Conservation (phyloP, 176 grass and related monocot species). For the Thalia dealbata region DNA sequence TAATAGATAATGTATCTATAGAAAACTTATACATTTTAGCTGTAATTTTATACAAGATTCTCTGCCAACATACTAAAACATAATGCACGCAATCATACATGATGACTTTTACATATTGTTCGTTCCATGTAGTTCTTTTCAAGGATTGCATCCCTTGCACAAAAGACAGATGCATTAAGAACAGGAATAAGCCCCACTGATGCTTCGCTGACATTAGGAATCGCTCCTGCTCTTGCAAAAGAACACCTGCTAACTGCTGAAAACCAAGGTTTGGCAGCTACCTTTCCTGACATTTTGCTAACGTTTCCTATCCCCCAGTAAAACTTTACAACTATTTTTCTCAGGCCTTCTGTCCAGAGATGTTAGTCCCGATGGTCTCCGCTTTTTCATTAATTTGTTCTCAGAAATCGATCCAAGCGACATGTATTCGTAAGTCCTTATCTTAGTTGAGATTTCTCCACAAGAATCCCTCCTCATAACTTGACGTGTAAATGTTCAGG, state of each 20-base stretch:
- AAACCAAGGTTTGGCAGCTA: slow-evolving; percentile 51
- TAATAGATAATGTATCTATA: too few relatives aligned
- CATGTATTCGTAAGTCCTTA: slow-evolving; percentile 63
- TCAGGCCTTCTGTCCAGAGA: slow-evolving; percentile 86
- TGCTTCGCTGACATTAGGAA: slow-evolving; percentile 88
- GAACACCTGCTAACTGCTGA: slow-evolving; percentile 96
- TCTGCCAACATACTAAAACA: too few relatives aligned
- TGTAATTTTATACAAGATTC: too few relatives aligned
- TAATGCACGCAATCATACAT: not conserved
- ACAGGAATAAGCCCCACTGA: slow-evolving; percentile 90
- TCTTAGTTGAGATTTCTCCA: too few relatives aligned
- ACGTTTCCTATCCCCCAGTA: not conserved
- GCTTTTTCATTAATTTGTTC: slow-evolving; percentile 86
- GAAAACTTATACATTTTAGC: too few relatives aligned
- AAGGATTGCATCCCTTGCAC: slow-evolving; percentile 66
- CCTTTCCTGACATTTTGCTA: too few relatives aligned
- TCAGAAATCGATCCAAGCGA: slow-evolving; percentile 80
- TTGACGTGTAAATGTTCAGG: too few relatives aligned
- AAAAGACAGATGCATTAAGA: slow-evolving; percentile 63
- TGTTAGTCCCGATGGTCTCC: slow-evolving; percentile 82
- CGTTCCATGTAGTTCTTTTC: slow-evolving; percentile 52
- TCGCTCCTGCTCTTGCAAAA: slow-evolving; percentile 90
- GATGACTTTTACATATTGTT: not conserved
- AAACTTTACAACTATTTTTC: slow-evolving; percentile 3
- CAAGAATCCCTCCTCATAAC: too few relatives aligned